A percentile compares a stretch with the other conserved stretches of the same genome.
phyloP scores from a whole-genome alignment of 1,284 basidiomycete species.

The Fomitiporia mediterranea region DNA sequence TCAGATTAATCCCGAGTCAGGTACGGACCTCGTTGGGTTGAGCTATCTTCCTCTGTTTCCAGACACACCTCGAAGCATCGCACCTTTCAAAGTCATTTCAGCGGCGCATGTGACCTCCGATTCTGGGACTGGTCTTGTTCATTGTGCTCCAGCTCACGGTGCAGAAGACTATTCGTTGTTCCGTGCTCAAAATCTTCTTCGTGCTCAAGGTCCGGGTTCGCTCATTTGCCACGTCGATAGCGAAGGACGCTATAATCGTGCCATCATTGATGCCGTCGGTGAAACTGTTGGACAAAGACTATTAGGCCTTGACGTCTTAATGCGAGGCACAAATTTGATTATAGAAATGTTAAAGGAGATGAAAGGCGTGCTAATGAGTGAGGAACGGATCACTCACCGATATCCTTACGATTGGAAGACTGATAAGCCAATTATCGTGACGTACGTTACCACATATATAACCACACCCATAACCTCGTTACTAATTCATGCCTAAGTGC shows the following conservation, averaged over 20 bases:
- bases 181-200: slow-evolving; percentile 39
- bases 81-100: slow-evolving; percentile 41
- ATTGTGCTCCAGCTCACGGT: slow-evolving; percentile 94
- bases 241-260: slow-evolving; percentile 68
- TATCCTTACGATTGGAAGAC: slow-evolving; percentile 99
- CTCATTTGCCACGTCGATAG: slow-evolving; percentile 75
- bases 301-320: slow-evolving; percentile 70
- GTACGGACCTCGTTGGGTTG: slow-evolving; percentile 59
- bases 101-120: slow-evolving; percentile 77
- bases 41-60: slow-evolving; percentile 70
- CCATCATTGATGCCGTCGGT: slow-evolving; percentile 53
- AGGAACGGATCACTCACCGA: slow-evolving; percentile 76
- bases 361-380: slow-evolving; percentile 56
- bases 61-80: slow-evolving; percentile 22
- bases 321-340: slow-evolving; percentile 64
- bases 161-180: slow-evolving; percentile 87
- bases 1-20: slow-evolving; percentile 32
- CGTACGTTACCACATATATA: slow-evolving; percentile 43
- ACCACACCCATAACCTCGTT: not conserved
- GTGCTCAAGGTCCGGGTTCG: slow-evolving; percentile 36
- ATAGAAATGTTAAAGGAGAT: slow-evolving; percentile 57
- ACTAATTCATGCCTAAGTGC: slow-evolving; percentile 49
- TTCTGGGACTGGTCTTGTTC: slow-evolving; percentile 95
- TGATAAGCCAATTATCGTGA: slow-evolving; percentile 86
- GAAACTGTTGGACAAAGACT: slow-evolving; percentile 42